Evolutionary conservation across 768 basidiomycete species (phyloP), one percentile per base, ranked within the genome.

Genomic region (Tulasnella sp.): DNA sequence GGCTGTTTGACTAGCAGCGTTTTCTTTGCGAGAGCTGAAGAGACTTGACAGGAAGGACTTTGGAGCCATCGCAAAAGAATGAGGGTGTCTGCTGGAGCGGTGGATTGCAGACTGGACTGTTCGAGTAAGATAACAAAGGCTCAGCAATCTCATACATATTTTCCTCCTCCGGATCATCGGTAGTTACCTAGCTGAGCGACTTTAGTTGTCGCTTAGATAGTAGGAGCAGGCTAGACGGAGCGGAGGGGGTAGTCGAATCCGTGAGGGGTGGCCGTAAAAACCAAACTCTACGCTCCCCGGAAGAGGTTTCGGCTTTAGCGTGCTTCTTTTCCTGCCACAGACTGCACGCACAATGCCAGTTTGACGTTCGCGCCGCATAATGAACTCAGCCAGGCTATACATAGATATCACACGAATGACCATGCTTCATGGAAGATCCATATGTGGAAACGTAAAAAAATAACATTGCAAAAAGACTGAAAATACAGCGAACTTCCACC

Each of bases 1-100:
- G 8, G 75, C 34, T 17, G 25, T 76, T 29, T 67, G 36, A 22
- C 29, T 37, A 9, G 49, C 40, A 40, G 42, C 25, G 52, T 45
- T 45, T 58, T 68, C 75, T 67, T 76, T 76, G 67, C 75, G 75
- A 40, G 75, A 68, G 22, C 75, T 54, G 40, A 76, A 69, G 75
- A 76, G 58, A 39, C 67, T 40, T 39, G 64, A 69, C 17, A 76
- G 52, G 68, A 76, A 70, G n/a, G 75, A 76, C 67, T 69, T 70
- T 17, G 67, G 75, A 22, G 75, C 75, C 64, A 70, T 76, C 72
- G 69, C 12, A 29, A 34, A 38, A 70, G 29, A 15, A 70, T 36
- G n/a, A 6, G 17, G 14, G 69, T 70, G 69, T 38, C 37, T 70
- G 69, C 58, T 64, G 58, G 29, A 64, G 58, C 58, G 58, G 58